phyloP scores from a whole-genome alignment of 805 yeast genomes.

The Hemisphaericaspora nanyangensis region DNA sequence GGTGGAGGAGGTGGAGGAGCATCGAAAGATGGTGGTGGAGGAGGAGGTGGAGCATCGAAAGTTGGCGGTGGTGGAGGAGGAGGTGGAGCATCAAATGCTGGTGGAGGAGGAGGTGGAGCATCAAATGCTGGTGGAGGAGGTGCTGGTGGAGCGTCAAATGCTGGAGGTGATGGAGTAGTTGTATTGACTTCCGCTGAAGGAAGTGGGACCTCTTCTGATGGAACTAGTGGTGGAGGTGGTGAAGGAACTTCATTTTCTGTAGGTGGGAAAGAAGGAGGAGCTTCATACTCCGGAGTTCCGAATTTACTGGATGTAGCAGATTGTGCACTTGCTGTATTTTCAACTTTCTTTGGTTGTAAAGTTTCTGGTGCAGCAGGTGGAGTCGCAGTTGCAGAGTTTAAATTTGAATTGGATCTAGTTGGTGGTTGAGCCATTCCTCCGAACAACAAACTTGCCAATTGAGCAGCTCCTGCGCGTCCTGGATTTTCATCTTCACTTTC shows the following conservation, averaged over 20 bases:
- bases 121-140: conserved; percentile 9
- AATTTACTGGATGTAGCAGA: conserved; percentile 3
- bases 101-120: conserved; percentile 14
- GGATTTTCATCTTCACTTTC: conserved; percentile 49
- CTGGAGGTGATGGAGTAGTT: conserved; percentile 8
- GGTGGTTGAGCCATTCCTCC: conserved; percentile 46
- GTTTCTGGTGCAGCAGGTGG: conserved; percentile 11
- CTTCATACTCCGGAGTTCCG: conserved; percentile 12
- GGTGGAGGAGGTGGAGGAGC: conserved; percentile 22
- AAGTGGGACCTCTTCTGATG: conserved; percentile 14
- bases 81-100: conserved; percentile 15
- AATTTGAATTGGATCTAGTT: conserved; percentile 10
- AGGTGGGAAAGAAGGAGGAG: conserved; percentile 14
- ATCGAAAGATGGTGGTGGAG: conserved; percentile 17
- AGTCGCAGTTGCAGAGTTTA: background rate
- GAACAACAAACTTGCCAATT: conserved; percentile 50
- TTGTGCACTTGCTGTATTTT: background rate
- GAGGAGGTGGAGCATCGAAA: conserved; percentile 18
- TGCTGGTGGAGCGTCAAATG: conserved; percentile 9
- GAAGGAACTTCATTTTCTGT: conserved; percentile 18
- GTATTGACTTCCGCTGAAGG: conserved; percentile 5
- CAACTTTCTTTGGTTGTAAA: background rate
- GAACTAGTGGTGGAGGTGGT: background rate
- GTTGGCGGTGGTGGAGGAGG: conserved; percentile 14
- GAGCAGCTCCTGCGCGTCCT: conserved; percentile 52